Evolutionary conservation across 78 protist species (phyloP).

Genomic region (Emiliania huxleyi): DNA sequence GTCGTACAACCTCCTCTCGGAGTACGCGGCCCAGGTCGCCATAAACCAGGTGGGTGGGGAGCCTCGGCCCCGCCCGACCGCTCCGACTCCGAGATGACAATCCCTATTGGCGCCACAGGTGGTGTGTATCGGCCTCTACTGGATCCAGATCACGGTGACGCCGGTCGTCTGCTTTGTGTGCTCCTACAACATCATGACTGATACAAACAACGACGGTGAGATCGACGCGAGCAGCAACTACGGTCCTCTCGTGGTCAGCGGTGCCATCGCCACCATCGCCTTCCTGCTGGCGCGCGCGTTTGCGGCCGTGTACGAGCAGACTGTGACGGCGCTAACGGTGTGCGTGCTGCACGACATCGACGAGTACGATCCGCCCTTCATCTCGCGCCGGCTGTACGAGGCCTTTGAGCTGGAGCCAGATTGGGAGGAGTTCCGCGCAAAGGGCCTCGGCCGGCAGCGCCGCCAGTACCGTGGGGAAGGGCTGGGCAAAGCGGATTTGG

Average conservation of each 20-base stretch:
- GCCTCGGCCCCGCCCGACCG: too few relatives aligned
- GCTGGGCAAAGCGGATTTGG: too few relatives aligned
- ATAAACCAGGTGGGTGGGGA: too few relatives aligned
- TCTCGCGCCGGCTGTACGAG: background rate
- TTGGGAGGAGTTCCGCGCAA: too few relatives aligned
- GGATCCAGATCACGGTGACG: background rate
- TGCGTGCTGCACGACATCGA: background rate
- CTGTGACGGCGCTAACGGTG: background rate
- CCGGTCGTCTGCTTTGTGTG: background rate
- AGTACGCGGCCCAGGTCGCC: background rate
- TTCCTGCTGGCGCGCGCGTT: background rate
- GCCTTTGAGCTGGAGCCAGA: background rate
- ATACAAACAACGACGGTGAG: background rate
- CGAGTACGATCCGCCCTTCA: background rate
- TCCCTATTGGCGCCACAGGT: too few relatives aligned
- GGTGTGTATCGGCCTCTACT: background rate
- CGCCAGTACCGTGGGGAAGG: too few relatives aligned
- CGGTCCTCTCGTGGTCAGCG: background rate
- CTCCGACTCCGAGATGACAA: too few relatives aligned
- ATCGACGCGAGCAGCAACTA: background rate
- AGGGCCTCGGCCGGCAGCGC: too few relatives aligned
- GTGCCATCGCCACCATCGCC: background rate
- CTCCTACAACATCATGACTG: background rate
- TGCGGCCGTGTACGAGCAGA: background rate
- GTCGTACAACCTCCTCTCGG: background rate